Evolutionary conservation across 495 filamentous ascomycete genomes (phyloP), one percentile per base, ranked within the genome.

Genomic region (Hypoxylon perforatum): DNA sequence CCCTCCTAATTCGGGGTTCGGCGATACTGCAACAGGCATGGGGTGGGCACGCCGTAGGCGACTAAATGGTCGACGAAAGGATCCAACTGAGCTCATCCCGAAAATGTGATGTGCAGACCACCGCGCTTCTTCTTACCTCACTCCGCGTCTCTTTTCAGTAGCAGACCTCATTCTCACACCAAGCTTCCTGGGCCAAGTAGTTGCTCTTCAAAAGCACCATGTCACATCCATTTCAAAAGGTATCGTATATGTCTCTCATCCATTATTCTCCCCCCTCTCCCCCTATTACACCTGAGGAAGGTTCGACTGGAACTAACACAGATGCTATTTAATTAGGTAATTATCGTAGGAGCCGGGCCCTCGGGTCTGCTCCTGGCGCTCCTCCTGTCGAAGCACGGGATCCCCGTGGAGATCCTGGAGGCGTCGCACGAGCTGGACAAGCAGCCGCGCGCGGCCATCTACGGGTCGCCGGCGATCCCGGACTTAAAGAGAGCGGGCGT

Each of bases 401-500:
- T 88, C 58, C 61, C 78, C 48, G 81, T 85, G 52, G 78, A 80
- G 25, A 71, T 88, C 8, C 73, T 88, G 22, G 85, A 88, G 61
- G 77, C 77, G 14, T 78, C 81, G 30, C 61, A 73, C 11, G 69
- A 77, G 38, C 71, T 88, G 17, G 84, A 86, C 72, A 76, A 78
- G 30, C 82, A 86, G 54, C 86, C 85, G 9, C 85, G 85, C 57
- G 54, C 85, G 70, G 60, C 86, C 70, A 60, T 86, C 84, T 82
- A 86, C 81, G 69, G 82, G 65, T 66, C 81, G 63, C 71, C 80
- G 8, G 83, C 85, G 15, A 79, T 83, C 52, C 82, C 81, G 45
- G 85, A 86, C 57, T 77, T 89, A 41, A 59, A 72, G 19, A 81
- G 86, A 48, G 85, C 86, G 2, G 86, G 85, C 1, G 79, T 88